Evolutionary conservation across 208 protist genomes (phyloP).

Genomic region (Crithidia brevicula): DNA sequence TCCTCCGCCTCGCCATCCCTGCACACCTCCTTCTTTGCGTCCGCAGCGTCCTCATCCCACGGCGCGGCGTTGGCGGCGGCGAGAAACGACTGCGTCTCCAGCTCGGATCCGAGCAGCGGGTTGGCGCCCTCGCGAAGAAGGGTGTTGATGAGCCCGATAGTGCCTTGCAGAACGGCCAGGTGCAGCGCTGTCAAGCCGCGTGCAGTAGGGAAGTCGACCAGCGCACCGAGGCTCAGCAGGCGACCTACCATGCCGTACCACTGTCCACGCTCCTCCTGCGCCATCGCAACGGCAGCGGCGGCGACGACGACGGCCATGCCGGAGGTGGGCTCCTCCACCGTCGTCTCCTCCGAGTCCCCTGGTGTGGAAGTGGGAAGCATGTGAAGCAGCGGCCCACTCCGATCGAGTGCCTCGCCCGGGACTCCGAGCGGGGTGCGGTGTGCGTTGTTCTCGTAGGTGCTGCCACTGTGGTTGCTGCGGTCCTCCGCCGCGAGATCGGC

Average conservation of each 20-base stretch:
- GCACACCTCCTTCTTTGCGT: neutral
- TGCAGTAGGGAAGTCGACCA: constrained; percentile 35
- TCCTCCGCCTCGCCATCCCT: neutral
- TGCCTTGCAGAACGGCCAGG: constrained; percentile 39
- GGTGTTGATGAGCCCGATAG: constrained; percentile 41
- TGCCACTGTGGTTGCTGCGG: neutral
- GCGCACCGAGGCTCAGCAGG: constrained; percentile 39
- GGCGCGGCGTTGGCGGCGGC: constrained; percentile 3
- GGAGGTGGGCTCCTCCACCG: neutral
- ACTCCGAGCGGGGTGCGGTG: constrained; percentile 10
- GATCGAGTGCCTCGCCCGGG: neutral
- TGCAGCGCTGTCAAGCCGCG: constrained; percentile 44
- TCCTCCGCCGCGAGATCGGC: neutral
- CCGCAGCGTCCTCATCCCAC: neutral
- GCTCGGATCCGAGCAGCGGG: constrained; percentile 27
- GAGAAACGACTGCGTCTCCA: constrained; percentile 18
- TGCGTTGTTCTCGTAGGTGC: constrained; percentile 1
- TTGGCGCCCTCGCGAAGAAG: constrained; percentile 43
- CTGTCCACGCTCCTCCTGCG: constrained; percentile 17
- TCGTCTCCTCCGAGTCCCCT: neutral
- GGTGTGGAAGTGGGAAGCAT: constrained; percentile 3
- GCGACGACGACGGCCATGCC: constrained; percentile 13
- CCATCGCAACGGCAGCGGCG: constrained; percentile 10
- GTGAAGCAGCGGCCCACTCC: neutral
- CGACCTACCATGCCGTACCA: constrained; percentile 31